Evolutionary conservation across 2,329 filamentous ascomycete species (phyloP), one percentile per base, ranked within the genome.

Genomic region (Verticillium tricorpus): DNA sequence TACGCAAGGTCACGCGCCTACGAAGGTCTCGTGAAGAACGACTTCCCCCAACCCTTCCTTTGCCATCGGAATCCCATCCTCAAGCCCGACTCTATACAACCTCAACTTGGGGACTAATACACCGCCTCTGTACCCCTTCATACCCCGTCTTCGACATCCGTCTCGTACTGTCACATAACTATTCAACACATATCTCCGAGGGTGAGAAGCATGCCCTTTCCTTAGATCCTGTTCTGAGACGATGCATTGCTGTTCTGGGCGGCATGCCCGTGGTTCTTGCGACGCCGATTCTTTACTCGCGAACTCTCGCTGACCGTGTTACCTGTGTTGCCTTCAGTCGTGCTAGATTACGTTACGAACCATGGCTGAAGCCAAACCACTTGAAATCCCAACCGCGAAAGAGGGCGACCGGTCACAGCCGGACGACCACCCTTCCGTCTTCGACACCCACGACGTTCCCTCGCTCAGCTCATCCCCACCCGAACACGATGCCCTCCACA

Each of bases 401-500:
- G 77, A 74, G 39, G 77, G 79, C 28, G 72, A 71, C 45, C 69
- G 70, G 17, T 71, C 73, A 54, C 77, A 76, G 34, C 78, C 80
- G 61, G 80, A 79, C 67, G 81, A 82, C 56, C 67, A 69, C 17
- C 68, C 74, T 39, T 68, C 77, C 39, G 80, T 77, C 1, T 77
- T 77, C 25, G 78, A 81, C n/a, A 71, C 74, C 35, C 77, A 74
- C 60, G 73, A 70, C 40, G 71, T 74, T 14, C 74, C 78, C 25
- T 80, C 79, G 55, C 71, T 77, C 25, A 71, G 72, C 65, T 76
- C 76, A 40, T 79, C 82, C 8, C 73, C 79, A 37, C 71, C 76
- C 57, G 78, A 83, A 40, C 72, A 77, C 59, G 74, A 74, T 61
- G 69, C 78, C 35, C 72, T 73, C 54, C 82, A 84, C 62, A 83